These are phyloP conservation scores for Immersiporthe knoxdaviesiana DNA, from an alignment of 2,329 filamentous ascomycete genomes.

Conservation along the genomic window DNA sequence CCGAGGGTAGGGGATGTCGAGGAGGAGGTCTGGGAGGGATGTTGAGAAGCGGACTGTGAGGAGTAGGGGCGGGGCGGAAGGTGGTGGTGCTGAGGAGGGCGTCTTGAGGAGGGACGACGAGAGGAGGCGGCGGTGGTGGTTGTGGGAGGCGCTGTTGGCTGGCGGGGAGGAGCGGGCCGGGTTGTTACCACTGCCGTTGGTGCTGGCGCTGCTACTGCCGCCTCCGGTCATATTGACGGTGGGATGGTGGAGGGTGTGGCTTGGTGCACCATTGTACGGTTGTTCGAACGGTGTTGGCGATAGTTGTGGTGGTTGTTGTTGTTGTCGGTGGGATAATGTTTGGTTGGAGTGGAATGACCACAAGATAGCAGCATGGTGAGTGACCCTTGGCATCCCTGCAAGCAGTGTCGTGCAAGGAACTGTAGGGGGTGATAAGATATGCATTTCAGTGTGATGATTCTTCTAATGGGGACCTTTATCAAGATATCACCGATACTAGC, in stretches of 20 bases:
- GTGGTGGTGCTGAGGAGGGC: slow-evolving; percentile 2
- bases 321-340: not conserved
- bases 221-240: slow-evolving; percentile 25
- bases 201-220: slow-evolving; percentile 4
- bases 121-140: not conserved
- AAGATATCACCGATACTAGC: too few species aligned
- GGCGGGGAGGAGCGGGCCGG: slow-evolving; percentile 28
- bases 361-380: too few species aligned
- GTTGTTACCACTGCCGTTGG: slow-evolving; percentile 5
- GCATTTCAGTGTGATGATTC: not conserved
- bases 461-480: not conserved
- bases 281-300: not conserved
- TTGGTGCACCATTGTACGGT: slow-evolving; percentile 9
- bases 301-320: slow-evolving; percentile 1
- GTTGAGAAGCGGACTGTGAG: slow-evolving; percentile 91
- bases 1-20: slow-evolving; percentile 71
- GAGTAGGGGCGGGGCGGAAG: slow-evolving; percentile 56
- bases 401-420: not conserved
- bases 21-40: slow-evolving; percentile 78
- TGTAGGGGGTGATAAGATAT: not conserved
- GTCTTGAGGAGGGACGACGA: slow-evolving; percentile 17
- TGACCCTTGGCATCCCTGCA: not conserved
- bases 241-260: not conserved
- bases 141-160: slow-evolving; percentile 13
- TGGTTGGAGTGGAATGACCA: not conserved